Evolutionary conservation across 108 stramenopile species (phyloP), one percentile per base, ranked within the genome.

Genomic region (Licmophora abbreviata): DNA sequence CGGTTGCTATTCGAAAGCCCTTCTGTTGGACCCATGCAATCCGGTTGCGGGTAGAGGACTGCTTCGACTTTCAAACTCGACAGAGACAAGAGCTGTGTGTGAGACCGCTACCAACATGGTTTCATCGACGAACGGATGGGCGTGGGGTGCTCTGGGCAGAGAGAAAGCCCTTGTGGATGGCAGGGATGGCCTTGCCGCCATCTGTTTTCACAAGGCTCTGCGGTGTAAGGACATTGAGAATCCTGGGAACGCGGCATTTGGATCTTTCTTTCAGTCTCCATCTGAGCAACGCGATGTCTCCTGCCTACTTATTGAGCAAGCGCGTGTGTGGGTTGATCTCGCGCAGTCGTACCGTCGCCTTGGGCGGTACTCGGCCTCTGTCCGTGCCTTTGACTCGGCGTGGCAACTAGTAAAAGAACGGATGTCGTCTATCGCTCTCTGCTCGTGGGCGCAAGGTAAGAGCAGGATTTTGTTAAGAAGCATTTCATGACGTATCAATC

Each of bases 41-140:
- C 85, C 85, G 3, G 73, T 87, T 3, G 76, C 85, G 8, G 85
- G 81, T 5, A 48, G 85, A 48, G 85, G 85, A 24, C 53, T 87
- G 9, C 45, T 64, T 20, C 73, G 85, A 5, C 49, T 83, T 14
- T 30, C 46, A 30, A 23, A 35, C 9, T 29, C 46, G 0, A 49
- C 51, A 23, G 77, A 59, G 43, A 26, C 49, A 14, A 26, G 25
- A 32, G 23, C 34, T 9, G 15, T 71, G 10, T 65, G 74, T 25
- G 70, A 77, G 36, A 46, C 44, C 32, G 80, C 80, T 3, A 59
- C 56, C 22, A 54, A 71, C 38, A 63, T 24, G 29, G 66, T 58
- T 26, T 77, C 80, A 17, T 61, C 75, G 20, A 29, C 66, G 15
- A 73, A 66, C 54, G 85, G 85, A 12, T 87, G 85, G 85, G 85